These are phyloP conservation scores for Imleria badia DNA, from an alignment of 768 basidiomycete genomes.

Conservation along the genomic window DNA sequence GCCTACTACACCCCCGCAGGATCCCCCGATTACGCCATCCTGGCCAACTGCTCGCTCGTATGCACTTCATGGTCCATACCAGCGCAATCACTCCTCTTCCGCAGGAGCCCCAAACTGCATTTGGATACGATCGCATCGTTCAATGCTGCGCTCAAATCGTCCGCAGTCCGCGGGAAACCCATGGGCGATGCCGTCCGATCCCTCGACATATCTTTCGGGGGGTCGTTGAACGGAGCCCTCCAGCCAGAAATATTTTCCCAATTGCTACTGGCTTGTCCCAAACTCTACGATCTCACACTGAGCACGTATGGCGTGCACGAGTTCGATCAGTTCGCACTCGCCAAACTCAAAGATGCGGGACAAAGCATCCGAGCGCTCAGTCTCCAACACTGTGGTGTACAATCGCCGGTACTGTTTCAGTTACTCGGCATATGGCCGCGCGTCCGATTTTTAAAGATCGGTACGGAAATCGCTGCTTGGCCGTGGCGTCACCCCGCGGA, in stretches of 20 bases:
- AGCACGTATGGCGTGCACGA: slow-evolving; percentile 26
- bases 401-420: slow-evolving; percentile 45
- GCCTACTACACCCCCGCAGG: slow-evolving; percentile 23
- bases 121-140: slow-evolving; percentile 8
- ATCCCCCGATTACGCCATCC: slow-evolving; percentile 19
- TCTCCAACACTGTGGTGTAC: slow-evolving; percentile 36
- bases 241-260: slow-evolving; percentile 10
- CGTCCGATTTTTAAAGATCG: slow-evolving; percentile 39
- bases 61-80: slow-evolving; percentile 28
- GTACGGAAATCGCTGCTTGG: slow-evolving; percentile 36
- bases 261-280: slow-evolving; percentile 28
- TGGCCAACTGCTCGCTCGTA: slow-evolving; percentile 26
- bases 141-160: slow-evolving; percentile 13
- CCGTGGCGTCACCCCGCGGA: slow-evolving; percentile 30
- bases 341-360: slow-evolving; percentile 23
- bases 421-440: slow-evolving; percentile 39
- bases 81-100: slow-evolving; percentile 33
- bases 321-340: slow-evolving; percentile 28
- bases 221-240: background rate
- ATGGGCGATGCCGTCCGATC: slow-evolving; percentile 21
- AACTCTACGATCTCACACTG: slow-evolving; percentile 36
- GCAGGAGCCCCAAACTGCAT: slow-evolving; percentile 11
- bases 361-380: slow-evolving; percentile 33
- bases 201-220: slow-evolving; percentile 23
- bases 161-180: slow-evolving; percentile 14